These are phyloP conservation scores for Chrysanthemum lavandulifolium DNA, from an alignment of 129 eudicot genomes.

Conservation along the genomic window DNA sequence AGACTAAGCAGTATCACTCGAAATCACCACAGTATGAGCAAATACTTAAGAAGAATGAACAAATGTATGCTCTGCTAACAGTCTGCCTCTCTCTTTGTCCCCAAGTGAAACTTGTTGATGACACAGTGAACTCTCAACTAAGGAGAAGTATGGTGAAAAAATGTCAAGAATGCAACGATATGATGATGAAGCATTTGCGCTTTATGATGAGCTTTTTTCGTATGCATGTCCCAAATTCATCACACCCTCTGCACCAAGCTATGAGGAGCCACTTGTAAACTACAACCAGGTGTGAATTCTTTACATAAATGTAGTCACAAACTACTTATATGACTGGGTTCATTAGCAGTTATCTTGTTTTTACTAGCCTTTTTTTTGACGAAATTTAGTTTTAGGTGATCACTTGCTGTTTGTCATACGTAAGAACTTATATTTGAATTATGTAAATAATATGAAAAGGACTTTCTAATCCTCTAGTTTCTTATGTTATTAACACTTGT, in stretches of 20 bases:
- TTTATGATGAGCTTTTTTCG: conserved; percentile 92
- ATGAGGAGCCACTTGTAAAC: conserved; percentile 89
- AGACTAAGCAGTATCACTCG: conserved; percentile 88
- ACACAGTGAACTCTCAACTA: conserved; percentile 77
- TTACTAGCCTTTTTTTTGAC: background rate
- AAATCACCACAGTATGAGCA: conserved; percentile 98
- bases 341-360: background rate
- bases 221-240: conserved; percentile 97
- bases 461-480: background rate
- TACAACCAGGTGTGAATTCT: conserved; percentile 75
- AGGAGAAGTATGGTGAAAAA: conserved; percentile 95
- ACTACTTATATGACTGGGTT: background rate
- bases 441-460: no score
- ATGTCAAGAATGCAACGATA: conserved; percentile 84
- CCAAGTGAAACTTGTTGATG: conserved; percentile 84
- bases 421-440: background rate
- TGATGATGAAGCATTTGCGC: conserved; percentile 82
- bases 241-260: conserved; percentile 96
- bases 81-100: conserved; percentile 90
- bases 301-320: background rate
- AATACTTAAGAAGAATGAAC: conserved; percentile 95
- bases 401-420: conserved; percentile 6
- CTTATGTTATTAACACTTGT: conserved; percentile 7
- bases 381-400: background rate
- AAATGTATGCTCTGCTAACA: conserved; percentile 96